Percentiles rank a stretch among this genome's conserved stretches.
These are phyloP conservation scores for Phytopythium cucurbitacearum DNA, from an alignment of 352 stramenopile species.

Conservation along the genomic window DNA sequence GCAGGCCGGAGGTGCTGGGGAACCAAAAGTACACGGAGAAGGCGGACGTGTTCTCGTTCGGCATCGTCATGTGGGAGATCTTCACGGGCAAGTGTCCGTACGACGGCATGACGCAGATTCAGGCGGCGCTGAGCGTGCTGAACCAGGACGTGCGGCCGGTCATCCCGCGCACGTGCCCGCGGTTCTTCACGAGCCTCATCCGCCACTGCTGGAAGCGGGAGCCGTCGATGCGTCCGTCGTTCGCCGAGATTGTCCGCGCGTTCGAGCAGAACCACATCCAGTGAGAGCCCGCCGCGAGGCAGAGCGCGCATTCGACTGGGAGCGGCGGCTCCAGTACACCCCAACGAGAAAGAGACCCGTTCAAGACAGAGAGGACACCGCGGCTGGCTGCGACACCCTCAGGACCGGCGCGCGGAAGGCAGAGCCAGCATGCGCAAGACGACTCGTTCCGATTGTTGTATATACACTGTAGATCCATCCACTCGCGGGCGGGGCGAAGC, in stretches of 20 bases:
- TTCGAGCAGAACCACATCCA: slow-evolving; percentile 35
- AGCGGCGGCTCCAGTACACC: no score
- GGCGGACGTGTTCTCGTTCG: slow-evolving; percentile 92
- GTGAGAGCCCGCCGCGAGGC: neutral
- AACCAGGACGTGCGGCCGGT: slow-evolving; percentile 70
- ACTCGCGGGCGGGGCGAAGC: no score
- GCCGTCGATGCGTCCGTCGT: slow-evolving; percentile 64
- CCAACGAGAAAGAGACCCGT: no score
- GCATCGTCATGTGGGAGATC: slow-evolving; percentile 93
- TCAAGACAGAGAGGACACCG: no score
- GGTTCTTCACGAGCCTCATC: slow-evolving; percentile 74
- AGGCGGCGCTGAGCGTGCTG: slow-evolving; percentile 72
- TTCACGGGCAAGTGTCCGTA: slow-evolving; percentile 88
- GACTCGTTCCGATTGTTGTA: no score
- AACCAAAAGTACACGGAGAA: slow-evolving; percentile 93
- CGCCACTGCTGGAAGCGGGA: slow-evolving; percentile 74
- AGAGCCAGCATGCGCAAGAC: no score
- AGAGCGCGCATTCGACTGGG: no score
- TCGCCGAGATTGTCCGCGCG: slow-evolving; percentile 52
- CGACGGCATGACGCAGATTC: slow-evolving; percentile 88
- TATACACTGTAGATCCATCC: no score
- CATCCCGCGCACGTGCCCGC: slow-evolving; percentile 57
- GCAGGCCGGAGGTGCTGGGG: slow-evolving; percentile 80
- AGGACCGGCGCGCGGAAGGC: no score
- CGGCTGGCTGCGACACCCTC: no score